Percentiles rank a stretch among this genome's conserved stretches.
phyloP scores from a whole-genome alignment of 306 rosid genomes.

The Carpinus fangiana region DNA sequence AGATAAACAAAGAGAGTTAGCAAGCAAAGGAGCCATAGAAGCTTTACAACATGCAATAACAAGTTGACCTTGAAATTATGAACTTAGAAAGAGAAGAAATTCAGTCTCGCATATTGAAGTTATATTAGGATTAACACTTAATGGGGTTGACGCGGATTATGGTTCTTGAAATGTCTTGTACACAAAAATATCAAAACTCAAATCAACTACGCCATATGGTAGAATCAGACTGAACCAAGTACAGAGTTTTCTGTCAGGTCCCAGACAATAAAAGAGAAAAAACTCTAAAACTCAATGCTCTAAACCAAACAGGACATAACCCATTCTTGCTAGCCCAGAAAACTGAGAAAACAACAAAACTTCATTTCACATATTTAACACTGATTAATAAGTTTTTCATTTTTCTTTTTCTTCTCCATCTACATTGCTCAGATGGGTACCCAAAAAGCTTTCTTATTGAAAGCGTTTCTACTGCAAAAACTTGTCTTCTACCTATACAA shows the following conservation, averaged over 20 bases:
- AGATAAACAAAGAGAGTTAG: constrained; percentile 7
- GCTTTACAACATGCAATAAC: background rate
- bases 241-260: background rate
- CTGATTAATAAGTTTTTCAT: background rate
- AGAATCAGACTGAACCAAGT: background rate
- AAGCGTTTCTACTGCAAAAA: no score
- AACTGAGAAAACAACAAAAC: background rate
- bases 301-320: background rate
- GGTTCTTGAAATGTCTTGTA: background rate
- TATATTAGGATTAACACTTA: background rate
- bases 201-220: background rate
- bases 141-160: background rate
- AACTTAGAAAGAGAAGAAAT: constrained; percentile 7
- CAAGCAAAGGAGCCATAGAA: background rate
- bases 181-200: background rate
- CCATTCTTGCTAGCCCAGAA: background rate
- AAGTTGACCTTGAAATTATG: background rate
- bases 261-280: background rate
- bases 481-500: no score
- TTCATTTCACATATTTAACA: background rate
- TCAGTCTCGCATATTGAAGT: background rate
- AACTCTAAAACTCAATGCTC: background rate
- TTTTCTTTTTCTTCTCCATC: background rate
- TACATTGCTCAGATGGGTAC: background rate
- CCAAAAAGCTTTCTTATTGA: no score